These are phyloP conservation scores for Rossbeevera mucosa DNA, from an alignment of 768 basidiomycete genomes.

Conservation along the genomic window DNA sequence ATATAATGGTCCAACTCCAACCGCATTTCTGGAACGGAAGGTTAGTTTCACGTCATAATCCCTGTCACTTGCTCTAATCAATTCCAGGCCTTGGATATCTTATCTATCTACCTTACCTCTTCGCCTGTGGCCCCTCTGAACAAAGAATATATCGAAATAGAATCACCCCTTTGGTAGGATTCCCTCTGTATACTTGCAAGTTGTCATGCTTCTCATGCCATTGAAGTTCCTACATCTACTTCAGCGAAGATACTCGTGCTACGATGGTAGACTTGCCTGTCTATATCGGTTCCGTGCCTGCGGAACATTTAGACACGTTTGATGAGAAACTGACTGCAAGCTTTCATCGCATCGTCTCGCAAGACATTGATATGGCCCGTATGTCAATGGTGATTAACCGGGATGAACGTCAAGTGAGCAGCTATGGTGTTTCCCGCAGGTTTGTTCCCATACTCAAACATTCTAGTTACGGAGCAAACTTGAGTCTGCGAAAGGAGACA, in stretches of 20 bases:
- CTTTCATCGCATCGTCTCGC: slow-evolving; percentile 60
- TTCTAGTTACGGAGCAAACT: slow-evolving; percentile 73
- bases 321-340: slow-evolving; percentile 62
- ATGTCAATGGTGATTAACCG: slow-evolving; percentile 84
- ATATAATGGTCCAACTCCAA: slow-evolving; percentile 74
- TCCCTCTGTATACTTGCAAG: background rate
- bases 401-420: slow-evolving; percentile 76
- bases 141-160: slow-evolving; percentile 90
- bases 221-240: slow-evolving; percentile 76
- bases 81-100: slow-evolving; percentile 71
- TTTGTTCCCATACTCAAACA: background rate
- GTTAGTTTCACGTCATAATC: slow-evolving; percentile 30
- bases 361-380: slow-evolving; percentile 85
- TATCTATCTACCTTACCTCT: slow-evolving; percentile 86
- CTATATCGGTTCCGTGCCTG: slow-evolving; percentile 80
- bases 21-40: slow-evolving; percentile 68
- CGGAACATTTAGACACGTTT: slow-evolving; percentile 72
- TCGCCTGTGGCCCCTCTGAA: slow-evolving; percentile 76
- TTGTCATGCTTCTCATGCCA: slow-evolving; percentile 8
- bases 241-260: slow-evolving; percentile 72
- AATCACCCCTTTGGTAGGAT: slow-evolving; percentile 79
- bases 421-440: background rate
- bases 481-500: slow-evolving; percentile 79
- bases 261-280: slow-evolving; percentile 69
- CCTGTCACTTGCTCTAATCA: background rate